Conservation (phyloP, 2,329 filamentous ascomycete species). For the Epichloe aotearoae region DNA sequence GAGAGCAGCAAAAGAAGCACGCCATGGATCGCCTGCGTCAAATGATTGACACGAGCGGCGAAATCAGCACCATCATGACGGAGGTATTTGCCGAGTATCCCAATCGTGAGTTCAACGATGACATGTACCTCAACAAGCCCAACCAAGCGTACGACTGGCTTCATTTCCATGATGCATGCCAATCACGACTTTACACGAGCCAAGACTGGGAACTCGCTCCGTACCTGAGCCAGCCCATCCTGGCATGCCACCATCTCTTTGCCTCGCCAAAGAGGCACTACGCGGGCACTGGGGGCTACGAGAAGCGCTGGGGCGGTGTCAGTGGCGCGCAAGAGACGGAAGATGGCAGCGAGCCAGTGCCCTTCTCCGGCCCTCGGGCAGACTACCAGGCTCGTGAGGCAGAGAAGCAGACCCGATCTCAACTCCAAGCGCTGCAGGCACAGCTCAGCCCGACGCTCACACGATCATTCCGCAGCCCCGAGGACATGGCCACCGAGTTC, state of each 20-base stretch:
- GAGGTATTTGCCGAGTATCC: slow-evolving; percentile 84
- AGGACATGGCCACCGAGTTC: slow-evolving; percentile 68
- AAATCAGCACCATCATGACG: slow-evolving; percentile 63
- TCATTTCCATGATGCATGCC: slow-evolving; percentile 78
- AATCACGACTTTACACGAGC: slow-evolving; percentile 61
- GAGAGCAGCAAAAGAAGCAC: slow-evolving; percentile 54
- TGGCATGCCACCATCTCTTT: slow-evolving; percentile 88
- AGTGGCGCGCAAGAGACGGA: slow-evolving; percentile 21
- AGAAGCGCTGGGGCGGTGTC: slow-evolving; percentile 27
- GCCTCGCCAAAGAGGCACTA: slow-evolving; percentile 51
- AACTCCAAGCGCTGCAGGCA: slow-evolving; percentile 60
- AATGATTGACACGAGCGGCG: slow-evolving; percentile 68
- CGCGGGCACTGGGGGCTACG: slow-evolving; percentile 26
- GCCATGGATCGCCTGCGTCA: slow-evolving; percentile 59
- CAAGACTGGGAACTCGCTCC: slow-evolving; percentile 89
- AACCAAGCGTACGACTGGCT: slow-evolving; percentile 86
- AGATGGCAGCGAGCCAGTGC: slow-evolving; percentile 43
- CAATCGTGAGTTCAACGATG: slow-evolving; percentile 80
- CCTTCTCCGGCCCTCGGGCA: slow-evolving; percentile 72
- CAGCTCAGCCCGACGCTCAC: slow-evolving; percentile 58
- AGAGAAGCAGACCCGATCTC: slow-evolving; percentile 61
- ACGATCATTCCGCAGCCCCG: slow-evolving; percentile 65
- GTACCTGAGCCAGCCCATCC: slow-evolving; percentile 73
- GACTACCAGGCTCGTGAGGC: slow-evolving; percentile 73
- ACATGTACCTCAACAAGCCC: slow-evolving; percentile 80